Conservation (phyloP, 1,284 basidiomycete genomes). For the Phaffia rhodozyma region DNA sequence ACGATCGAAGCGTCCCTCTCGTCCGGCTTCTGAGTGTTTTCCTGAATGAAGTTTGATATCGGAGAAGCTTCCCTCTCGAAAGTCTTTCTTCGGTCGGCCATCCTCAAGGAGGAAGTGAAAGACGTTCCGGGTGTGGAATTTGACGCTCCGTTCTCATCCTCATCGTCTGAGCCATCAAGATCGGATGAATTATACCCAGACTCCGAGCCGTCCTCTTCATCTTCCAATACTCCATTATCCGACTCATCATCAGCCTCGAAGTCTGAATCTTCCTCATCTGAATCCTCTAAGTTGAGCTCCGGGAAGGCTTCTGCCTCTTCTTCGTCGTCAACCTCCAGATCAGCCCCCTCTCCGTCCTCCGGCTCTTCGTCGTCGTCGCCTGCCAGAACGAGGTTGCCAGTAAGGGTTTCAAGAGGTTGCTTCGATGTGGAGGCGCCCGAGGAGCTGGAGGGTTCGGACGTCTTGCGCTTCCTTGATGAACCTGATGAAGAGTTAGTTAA, state of each 20-base stretch:
- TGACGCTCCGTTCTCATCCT: conserved; percentile 9
- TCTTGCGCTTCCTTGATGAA: conserved; percentile 18
- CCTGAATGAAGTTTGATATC: conserved; percentile 25
- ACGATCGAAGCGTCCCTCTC: conserved; percentile 31
- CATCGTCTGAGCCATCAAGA: conserved; percentile 12
- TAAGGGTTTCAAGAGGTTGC: background rate
- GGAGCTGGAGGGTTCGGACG: conserved; percentile 1
- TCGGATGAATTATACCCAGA: conserved; percentile 19
- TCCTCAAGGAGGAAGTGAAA: conserved; percentile 19
- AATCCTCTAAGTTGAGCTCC: conserved; percentile 37
- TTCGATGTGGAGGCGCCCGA: background rate
- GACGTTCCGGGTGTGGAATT: conserved; percentile 16
- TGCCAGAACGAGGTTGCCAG: conserved; percentile 16
- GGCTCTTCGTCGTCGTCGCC: conserved; percentile 28
- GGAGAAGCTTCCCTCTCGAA: conserved; percentile 24
- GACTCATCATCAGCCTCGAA: conserved; percentile 30
- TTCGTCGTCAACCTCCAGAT: conserved; percentile 19
- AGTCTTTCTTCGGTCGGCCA: background rate
- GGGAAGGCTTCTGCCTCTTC: conserved; percentile 37
- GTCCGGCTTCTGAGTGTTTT: conserved; percentile 33
- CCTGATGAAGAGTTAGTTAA: too few relatives aligned
- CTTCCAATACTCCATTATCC: conserved; percentile 43
- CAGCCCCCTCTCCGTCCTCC: conserved; percentile 25
- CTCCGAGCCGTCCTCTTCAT: conserved; percentile 25
- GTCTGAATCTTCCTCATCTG: conserved; percentile 32